Evolutionary conservation across 805 yeast species (phyloP).

Genomic region (Hanseniaspora occidentalis): DNA sequence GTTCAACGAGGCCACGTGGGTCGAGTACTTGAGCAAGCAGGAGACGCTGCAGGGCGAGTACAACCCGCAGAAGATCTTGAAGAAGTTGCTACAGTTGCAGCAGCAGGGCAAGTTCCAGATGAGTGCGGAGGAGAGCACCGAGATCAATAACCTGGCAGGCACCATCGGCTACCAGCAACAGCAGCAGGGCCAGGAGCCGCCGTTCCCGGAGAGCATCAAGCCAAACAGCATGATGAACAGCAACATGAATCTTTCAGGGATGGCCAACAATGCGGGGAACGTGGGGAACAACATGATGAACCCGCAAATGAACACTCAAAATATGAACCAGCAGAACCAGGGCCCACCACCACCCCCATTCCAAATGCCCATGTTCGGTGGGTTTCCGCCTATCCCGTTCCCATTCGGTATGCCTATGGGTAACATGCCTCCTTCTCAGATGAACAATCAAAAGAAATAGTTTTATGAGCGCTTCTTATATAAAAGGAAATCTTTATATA

Average conservation of each 20-base stretch:
- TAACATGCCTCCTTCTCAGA: constrained; percentile 25
- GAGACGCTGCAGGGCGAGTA: constrained; percentile 69
- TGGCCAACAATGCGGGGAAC: neutral
- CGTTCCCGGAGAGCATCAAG: constrained; percentile 4
- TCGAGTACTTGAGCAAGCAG: constrained; percentile 79
- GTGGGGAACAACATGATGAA: constrained; percentile 2
- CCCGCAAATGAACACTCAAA: no score
- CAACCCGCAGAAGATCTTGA: constrained; percentile 70
- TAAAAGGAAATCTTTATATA: constrained; percentile 1
- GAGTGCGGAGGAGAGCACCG: constrained; percentile 10
- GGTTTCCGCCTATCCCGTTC: constrained; percentile 25
- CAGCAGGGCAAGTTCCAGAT: constrained; percentile 23
- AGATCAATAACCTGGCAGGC: constrained; percentile 3
- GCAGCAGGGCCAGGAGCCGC: constrained; percentile 8
- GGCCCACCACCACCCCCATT: constrained; percentile 21
- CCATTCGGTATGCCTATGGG: constrained; percentile 8
- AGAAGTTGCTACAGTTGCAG: constrained; percentile 29
- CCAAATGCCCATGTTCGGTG: constrained; percentile 24
- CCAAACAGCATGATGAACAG: constrained; percentile 2
- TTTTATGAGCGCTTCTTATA: no score
- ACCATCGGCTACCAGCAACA: constrained; percentile 6
- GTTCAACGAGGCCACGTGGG: constrained; percentile 94
- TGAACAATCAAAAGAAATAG: constrained; percentile 18
- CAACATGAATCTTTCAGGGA: neutral
- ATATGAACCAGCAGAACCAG: constrained; percentile 7